Conservation (phyloP, 2,329 filamentous ascomycete genomes). For the Ceratocystis diversiconidia region DNA sequence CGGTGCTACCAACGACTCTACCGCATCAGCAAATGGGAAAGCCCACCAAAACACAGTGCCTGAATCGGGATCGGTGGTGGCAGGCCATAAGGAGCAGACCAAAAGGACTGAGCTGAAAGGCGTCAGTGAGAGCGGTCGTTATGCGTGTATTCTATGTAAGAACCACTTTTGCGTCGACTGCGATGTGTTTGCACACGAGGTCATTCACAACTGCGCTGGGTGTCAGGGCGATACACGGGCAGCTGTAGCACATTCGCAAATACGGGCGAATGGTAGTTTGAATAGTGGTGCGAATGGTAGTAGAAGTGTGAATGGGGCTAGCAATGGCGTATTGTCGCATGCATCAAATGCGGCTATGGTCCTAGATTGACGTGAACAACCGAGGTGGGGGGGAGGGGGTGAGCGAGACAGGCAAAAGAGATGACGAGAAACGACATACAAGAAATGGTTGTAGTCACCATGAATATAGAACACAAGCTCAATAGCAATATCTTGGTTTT, state of each 20-base stretch:
- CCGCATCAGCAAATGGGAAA: background rate
- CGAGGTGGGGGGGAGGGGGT: background rate
- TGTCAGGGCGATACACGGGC: slow-evolving; percentile 47
- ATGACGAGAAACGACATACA: background rate
- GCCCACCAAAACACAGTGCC: background rate
- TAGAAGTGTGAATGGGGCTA: background rate
- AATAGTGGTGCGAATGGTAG: slow-evolving; percentile 24
- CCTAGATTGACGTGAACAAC: slow-evolving; percentile 25
- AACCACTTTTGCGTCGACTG: slow-evolving; percentile 97
- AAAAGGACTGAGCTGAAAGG: slow-evolving; percentile 34
- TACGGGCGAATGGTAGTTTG: slow-evolving; percentile 7
- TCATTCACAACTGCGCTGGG: slow-evolving; percentile 89
- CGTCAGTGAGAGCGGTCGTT: slow-evolving; percentile 73
- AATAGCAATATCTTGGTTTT: slow-evolving; percentile 1
- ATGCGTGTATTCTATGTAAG: slow-evolving; percentile 74
- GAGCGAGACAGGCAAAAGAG: background rate
- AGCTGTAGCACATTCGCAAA: slow-evolving; percentile 12
- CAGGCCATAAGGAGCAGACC: background rate
- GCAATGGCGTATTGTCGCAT: slow-evolving; percentile 6
- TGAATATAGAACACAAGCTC: background rate
- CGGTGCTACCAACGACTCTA: background rate
- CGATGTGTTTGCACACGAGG: slow-evolving; percentile 86
- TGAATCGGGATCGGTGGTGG: background rate
- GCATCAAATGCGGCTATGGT: slow-evolving; percentile 32
- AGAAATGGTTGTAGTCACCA: background rate